A percentile compares a stretch with the other conserved stretches of the same genome.
Conservation (phyloP, 306 rosid species). For the Benincasa hispida region DNA sequence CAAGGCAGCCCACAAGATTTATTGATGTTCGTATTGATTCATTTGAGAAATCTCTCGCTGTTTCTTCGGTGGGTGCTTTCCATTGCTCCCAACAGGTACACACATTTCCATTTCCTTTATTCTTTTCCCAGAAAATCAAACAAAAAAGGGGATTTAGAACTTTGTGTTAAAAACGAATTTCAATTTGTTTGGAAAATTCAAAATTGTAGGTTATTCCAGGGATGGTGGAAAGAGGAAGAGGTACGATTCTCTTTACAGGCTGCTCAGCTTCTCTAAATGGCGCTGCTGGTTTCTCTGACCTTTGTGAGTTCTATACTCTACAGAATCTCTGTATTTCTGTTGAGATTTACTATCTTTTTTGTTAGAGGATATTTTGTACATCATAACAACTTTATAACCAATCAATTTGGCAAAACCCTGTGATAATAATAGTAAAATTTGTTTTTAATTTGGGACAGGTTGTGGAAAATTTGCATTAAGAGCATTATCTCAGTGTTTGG, state of each 20-base stretch:
- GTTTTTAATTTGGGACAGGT: slow-evolving; percentile 30
- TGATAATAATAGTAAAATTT: too few relatives aligned
- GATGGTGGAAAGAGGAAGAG: slow-evolving; percentile 87
- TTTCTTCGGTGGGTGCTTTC: slow-evolving; percentile 79
- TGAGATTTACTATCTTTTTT: not conserved
- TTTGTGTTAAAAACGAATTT: too few relatives aligned
- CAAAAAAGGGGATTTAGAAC: not conserved
- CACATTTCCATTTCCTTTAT: not conserved
- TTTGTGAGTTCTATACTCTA: slow-evolving; percentile 30
- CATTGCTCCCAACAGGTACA: slow-evolving; percentile 87
- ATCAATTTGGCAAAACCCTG: not conserved
- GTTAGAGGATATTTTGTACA: not conserved
- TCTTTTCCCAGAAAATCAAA: not conserved
- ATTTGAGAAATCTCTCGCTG: slow-evolving; percentile 64
- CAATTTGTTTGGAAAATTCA: too few relatives aligned
- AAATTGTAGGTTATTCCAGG: slow-evolving; percentile 57
- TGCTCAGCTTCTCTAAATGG: slow-evolving; percentile 79
- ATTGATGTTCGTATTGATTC: slow-evolving; percentile 40
- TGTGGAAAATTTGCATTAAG: slow-evolving; percentile 95
- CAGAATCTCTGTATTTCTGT: too few relatives aligned
- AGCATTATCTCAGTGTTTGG: slow-evolving; percentile 75
- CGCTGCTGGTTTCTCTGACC: slow-evolving; percentile 61
- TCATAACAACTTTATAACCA: not conserved
- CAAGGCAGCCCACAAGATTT: slow-evolving; percentile 40
- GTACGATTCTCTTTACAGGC: slow-evolving; percentile 84